Conservation (phyloP, 164 flowering plant genomes). For the Magnolia kwangsiensis region DNA sequence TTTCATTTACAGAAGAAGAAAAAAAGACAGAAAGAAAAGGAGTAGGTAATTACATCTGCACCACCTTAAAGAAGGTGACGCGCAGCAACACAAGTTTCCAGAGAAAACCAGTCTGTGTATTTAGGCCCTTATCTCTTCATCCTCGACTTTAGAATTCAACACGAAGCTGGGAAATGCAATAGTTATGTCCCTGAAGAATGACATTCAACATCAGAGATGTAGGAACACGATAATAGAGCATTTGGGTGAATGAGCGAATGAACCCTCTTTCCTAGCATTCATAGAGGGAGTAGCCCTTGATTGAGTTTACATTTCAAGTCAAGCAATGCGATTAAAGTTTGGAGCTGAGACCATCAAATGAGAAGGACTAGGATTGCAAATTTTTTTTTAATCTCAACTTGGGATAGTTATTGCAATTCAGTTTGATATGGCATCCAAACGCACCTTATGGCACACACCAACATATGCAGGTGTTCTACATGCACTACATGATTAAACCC, state of each 20-base stretch:
- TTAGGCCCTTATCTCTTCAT: slow-evolving; percentile 14
- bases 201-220: not conserved
- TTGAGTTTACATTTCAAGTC: not conserved
- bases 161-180: slow-evolving; percentile 89
- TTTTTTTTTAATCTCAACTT: too few relatives aligned
- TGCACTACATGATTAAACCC: too few relatives aligned
- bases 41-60: too few relatives aligned
- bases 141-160: slow-evolving; percentile 65
- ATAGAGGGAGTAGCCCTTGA: not conserved
- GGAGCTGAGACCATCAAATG: not conserved
- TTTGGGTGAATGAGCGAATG: not conserved
- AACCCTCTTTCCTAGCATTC: not conserved
- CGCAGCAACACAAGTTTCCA: not conserved
- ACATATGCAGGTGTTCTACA: too few relatives aligned
- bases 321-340: not conserved
- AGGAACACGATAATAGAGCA: not conserved
- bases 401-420: too few relatives aligned
- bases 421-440: too few relatives aligned
- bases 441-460: too few relatives aligned
- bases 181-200: slow-evolving; percentile 66
- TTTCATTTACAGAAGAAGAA: too few relatives aligned
- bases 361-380: too few relatives aligned
- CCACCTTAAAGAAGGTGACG: too few relatives aligned
- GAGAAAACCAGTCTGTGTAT: not conserved
- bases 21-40: too few relatives aligned